A percentile compares a stretch with the other conserved stretches of the same genome.
Evolutionary conservation across 805 yeast species (phyloP).

Genomic region (Blastobotrys chiropterorum): DNA sequence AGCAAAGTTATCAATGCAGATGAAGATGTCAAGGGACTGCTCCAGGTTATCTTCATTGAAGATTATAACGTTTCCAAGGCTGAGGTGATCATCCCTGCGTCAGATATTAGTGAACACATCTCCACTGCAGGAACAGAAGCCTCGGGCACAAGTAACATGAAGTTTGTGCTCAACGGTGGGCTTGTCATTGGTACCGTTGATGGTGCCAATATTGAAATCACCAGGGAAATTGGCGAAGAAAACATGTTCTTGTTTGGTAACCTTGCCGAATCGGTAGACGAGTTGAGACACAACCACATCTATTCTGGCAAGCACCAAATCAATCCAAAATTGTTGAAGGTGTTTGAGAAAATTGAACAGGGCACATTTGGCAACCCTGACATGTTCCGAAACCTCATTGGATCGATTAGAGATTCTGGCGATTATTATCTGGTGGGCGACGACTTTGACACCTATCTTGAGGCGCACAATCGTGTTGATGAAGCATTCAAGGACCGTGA

Average conservation of each 20-base stretch:
- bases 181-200: slow-evolving; percentile 92
- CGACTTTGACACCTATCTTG: slow-evolving; percentile 81
- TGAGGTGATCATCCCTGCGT: slow-evolving; percentile 82
- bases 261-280: slow-evolving; percentile 84
- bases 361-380: slow-evolving; percentile 67
- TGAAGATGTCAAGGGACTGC: slow-evolving; percentile 61
- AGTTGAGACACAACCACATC: slow-evolving; percentile 67
- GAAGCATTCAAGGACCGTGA: slow-evolving; percentile 59
- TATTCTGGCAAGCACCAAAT: slow-evolving; percentile 48
- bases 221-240: slow-evolving; percentile 89
- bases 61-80: slow-evolving; percentile 95
- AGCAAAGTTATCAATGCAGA: slow-evolving; percentile 77
- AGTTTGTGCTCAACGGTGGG: slow-evolving; percentile 91
- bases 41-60: slow-evolving; percentile 83
- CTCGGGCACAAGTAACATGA: slow-evolving; percentile 94
- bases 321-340: slow-evolving; percentile 55
- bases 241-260: slow-evolving; percentile 90
- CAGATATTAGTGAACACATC: slow-evolving; percentile 87
- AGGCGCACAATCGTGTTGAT: slow-evolving; percentile 74
- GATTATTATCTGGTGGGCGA: slow-evolving; percentile 84
- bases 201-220: slow-evolving; percentile 94
- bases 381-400: slow-evolving; percentile 58
- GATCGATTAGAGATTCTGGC: slow-evolving; percentile 64
- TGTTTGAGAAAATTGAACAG: slow-evolving; percentile 57
- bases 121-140: slow-evolving; percentile 98